phyloP scores from a whole-genome alignment of 2,329 filamentous ascomycete species.

The Colletotrichum cordylinicola region DNA sequence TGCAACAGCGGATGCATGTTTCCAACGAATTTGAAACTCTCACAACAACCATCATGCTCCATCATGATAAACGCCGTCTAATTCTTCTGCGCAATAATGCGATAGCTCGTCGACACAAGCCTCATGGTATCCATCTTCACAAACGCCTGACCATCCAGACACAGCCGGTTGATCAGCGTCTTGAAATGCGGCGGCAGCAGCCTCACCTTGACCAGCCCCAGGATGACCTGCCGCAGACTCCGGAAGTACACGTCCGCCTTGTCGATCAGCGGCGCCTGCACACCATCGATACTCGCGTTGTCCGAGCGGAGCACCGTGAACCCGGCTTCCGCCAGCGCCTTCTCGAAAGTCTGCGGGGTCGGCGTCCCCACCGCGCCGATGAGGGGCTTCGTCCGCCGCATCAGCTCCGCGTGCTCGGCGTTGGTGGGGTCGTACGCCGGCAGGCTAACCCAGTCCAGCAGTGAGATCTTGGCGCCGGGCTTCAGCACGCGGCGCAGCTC shows the following conservation, averaged over 20 bases:
- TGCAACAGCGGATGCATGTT: not conserved
- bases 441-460: constrained; percentile 59
- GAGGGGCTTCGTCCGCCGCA: constrained; percentile 59
- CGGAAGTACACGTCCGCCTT: constrained; percentile 61
- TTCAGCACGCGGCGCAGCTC: constrained; percentile 56
- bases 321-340: constrained; percentile 50
- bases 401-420: constrained; percentile 53
- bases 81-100: constrained; percentile 54
- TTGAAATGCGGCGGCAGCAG: constrained; percentile 57
- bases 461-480: constrained; percentile 54
- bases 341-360: constrained; percentile 51
- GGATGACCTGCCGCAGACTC: constrained; percentile 52
- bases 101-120: constrained; percentile 56
- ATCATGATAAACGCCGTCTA: not conserved
- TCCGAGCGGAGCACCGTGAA: constrained; percentile 53
- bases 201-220: constrained; percentile 51
- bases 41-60: not conserved
- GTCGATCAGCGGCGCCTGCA: constrained; percentile 59
- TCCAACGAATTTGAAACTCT: not conserved
- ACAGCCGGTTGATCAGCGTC: constrained; percentile 57
- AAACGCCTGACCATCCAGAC: constrained; percentile 58
- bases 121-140: constrained; percentile 61
- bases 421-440: constrained; percentile 53
- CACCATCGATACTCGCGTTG: constrained; percentile 55
- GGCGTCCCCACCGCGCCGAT: constrained; percentile 61